Conservation (phyloP, 352 stramenopile genomes). For the Phytophthora cryptogea region DNA sequence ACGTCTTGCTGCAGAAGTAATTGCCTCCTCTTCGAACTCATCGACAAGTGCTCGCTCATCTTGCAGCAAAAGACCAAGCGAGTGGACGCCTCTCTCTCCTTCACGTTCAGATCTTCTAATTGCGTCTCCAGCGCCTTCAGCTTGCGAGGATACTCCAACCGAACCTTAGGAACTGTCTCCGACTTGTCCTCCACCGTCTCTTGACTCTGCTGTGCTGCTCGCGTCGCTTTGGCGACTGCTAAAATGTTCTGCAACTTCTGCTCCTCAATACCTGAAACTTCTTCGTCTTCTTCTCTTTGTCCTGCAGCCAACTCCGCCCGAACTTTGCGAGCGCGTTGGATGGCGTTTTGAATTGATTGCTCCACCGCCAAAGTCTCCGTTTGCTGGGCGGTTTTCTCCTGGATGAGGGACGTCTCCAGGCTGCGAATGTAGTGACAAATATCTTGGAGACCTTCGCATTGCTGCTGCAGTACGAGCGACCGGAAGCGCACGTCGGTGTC, state of each 20-base stretch:
- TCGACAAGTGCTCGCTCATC: slow-evolving; percentile 54
- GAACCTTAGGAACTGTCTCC: slow-evolving; percentile 1
- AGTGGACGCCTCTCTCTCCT: slow-evolving; percentile 41
- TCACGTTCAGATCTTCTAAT: slow-evolving; percentile 33
- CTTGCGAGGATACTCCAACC: slow-evolving; percentile 55
- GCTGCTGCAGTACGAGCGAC: slow-evolving; percentile 25
- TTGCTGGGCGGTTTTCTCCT: slow-evolving; percentile 16
- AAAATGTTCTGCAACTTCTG: slow-evolving; percentile 34
- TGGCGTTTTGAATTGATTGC: slow-evolving; percentile 51
- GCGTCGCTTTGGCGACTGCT: slow-evolving; percentile 35
- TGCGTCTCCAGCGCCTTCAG: slow-evolving; percentile 51
- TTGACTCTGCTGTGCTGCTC: slow-evolving; percentile 3
- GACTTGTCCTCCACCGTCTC: slow-evolving; percentile 3
- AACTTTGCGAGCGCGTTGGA: slow-evolving; percentile 47
- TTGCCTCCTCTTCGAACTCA: slow-evolving; percentile 23
- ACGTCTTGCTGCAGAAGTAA: slow-evolving; percentile 8
- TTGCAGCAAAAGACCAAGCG: slow-evolving; percentile 54
- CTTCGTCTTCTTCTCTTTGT: slow-evolving; percentile 1
- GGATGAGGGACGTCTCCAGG: slow-evolving; percentile 10
- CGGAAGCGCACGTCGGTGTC: slow-evolving; percentile 51
- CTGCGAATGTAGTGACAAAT: slow-evolving; percentile 25
- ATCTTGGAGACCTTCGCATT: slow-evolving; percentile 46
- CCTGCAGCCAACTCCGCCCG: slow-evolving; percentile 15
- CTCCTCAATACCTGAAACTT: slow-evolving; percentile 3
- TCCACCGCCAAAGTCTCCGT: slow-evolving; percentile 31